Conservation (phyloP, 257 asterid species). For the Capsicum baccatum region DNA sequence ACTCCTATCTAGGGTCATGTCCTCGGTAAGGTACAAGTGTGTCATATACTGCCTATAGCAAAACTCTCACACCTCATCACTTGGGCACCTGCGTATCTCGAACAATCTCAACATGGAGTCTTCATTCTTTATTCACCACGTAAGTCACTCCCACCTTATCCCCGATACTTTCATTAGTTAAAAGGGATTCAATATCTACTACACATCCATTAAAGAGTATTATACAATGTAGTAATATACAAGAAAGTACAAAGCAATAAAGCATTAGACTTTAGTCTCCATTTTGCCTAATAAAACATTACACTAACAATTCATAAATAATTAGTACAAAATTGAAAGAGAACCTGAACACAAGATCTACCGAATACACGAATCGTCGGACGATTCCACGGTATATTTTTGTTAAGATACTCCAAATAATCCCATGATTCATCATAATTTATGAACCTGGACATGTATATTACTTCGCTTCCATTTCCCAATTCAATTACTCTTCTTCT, state of each 20-base stretch:
- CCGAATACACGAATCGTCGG: conserved; percentile 90
- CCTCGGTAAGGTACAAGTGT: too few relatives aligned
- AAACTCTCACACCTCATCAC: neutral
- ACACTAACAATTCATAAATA: neutral
- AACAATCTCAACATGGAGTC: too few relatives aligned
- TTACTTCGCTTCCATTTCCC: conserved; percentile 69
- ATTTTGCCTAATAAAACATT: neutral
- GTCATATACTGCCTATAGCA: too few relatives aligned
- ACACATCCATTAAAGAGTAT: too few relatives aligned
- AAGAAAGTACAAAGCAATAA: neutral
- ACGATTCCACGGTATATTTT: conserved; percentile 89
- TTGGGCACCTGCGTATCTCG: too few relatives aligned
- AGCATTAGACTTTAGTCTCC: neutral
- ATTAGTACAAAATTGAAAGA: neutral
- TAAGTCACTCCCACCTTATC: too few relatives aligned
- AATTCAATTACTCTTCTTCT: conserved; percentile 47
- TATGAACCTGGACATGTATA: conserved; percentile 63
- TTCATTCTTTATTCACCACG: too few relatives aligned
- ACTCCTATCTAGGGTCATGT: neutral
- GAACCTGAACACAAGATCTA: conserved; percentile 72
- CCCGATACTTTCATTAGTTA: too few relatives aligned
- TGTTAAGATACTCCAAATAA: conserved; percentile 76
- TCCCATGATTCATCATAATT: conserved; percentile 68
- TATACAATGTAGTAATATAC: too few relatives aligned
- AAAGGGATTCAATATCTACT: too few relatives aligned